These are phyloP conservation scores for Phyllosticta capitalensis DNA, from an alignment of 2,329 filamentous ascomycete species.

Conservation along the genomic window DNA sequence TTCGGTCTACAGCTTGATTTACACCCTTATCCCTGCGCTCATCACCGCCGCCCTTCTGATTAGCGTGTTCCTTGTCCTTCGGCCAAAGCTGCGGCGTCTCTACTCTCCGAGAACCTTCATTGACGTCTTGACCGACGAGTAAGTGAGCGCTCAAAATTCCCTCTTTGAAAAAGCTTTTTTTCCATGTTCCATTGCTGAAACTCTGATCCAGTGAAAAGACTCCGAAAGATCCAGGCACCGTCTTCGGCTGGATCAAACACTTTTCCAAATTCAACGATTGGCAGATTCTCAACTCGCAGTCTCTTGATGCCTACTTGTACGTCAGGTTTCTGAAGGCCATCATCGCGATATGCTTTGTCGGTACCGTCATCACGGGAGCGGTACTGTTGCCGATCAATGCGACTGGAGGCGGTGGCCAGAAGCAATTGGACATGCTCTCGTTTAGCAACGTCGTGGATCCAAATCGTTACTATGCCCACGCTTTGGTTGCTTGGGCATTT, in stretches of 20 bases:
- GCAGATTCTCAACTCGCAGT: slow-evolving; percentile 39
- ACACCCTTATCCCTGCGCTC: slow-evolving; percentile 46
- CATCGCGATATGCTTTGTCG: slow-evolving; percentile 33
- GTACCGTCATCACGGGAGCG: slow-evolving; percentile 36
- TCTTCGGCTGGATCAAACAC: slow-evolving; percentile 33
- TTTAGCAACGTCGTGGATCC: slow-evolving; percentile 27
- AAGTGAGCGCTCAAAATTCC: neutral
- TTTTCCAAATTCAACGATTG: slow-evolving; percentile 34
- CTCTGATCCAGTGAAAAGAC: slow-evolving; percentile 6
- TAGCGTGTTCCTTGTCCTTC: slow-evolving; percentile 42
- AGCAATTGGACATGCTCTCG: slow-evolving; percentile 30
- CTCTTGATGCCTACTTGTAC: slow-evolving; percentile 40
- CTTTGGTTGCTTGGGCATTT: slow-evolving; percentile 22
- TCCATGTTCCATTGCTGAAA: neutral
- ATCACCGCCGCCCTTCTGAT: slow-evolving; percentile 41
- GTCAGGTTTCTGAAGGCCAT: slow-evolving; percentile 39
- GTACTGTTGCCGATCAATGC: slow-evolving; percentile 40
- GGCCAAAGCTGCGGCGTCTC: slow-evolving; percentile 42
- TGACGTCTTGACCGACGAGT: slow-evolving; percentile 8
- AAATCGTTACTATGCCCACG: slow-evolving; percentile 37
- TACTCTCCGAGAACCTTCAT: slow-evolving; percentile 41
- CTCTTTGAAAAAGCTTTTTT: neutral
- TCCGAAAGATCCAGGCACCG: neutral
- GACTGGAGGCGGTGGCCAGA: slow-evolving; percentile 26
- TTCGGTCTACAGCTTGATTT: slow-evolving; percentile 36